phyloP scores from a whole-genome alignment of 1,284 basidiomycete species.

The Rhodotorula sp. region DNA sequence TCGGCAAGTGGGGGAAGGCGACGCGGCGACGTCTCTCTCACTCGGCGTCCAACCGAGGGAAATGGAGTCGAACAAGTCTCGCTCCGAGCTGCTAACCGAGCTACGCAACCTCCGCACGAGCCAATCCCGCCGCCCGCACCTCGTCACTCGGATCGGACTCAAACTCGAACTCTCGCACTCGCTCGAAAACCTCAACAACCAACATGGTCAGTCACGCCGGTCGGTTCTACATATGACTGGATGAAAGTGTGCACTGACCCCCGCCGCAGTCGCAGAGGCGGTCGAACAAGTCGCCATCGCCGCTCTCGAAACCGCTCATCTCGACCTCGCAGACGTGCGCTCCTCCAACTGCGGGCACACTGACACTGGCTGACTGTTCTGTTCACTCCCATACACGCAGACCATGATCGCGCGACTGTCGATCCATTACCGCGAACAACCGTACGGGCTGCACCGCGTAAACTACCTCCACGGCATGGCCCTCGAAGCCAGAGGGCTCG shows the following conservation, averaged over 20 bases:
- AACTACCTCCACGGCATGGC: slow-evolving; percentile 79
- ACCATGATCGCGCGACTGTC: slow-evolving; percentile 65
- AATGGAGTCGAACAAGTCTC: background rate
- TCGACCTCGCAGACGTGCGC: slow-evolving; percentile 79
- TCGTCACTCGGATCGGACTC: background rate
- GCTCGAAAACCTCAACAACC: background rate
- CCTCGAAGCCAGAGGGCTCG: slow-evolving; percentile 66
- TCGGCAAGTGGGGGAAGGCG: background rate
- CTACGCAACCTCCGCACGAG: background rate
- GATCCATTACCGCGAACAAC: slow-evolving; percentile 60
- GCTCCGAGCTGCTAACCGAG: background rate
- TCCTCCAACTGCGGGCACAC: background rate
- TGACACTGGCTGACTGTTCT: background rate
- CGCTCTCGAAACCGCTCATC: slow-evolving; percentile 74
- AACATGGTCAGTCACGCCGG: background rate
- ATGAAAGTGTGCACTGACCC: no score
- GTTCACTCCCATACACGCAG: slow-evolving; percentile 49
- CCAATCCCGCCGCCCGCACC: background rate
- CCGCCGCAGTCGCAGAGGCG: slow-evolving; percentile 63
- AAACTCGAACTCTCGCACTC: background rate
- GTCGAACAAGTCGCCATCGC: slow-evolving; percentile 85
- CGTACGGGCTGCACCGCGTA: slow-evolving; percentile 70
- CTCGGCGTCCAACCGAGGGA: no score
- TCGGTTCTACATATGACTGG: no score
- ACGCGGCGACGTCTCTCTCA: no score